Evolutionary conservation across 768 basidiomycete genomes (phyloP).

Genomic region (Serendipita sp.): DNA sequence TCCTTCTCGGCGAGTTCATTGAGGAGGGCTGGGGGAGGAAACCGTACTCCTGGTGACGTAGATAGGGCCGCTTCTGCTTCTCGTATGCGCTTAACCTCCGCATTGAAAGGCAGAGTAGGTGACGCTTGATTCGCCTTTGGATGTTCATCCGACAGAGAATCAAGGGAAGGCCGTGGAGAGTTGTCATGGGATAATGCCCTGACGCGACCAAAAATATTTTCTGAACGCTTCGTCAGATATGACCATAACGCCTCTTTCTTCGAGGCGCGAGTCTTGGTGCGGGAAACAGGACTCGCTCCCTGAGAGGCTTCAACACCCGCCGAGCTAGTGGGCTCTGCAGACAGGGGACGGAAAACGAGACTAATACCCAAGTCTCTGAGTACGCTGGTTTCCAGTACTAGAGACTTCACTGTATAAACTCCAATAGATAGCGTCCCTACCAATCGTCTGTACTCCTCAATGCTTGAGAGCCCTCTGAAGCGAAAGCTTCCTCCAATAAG

Average conservation of each 20-base stretch:
- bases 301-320: conserved; percentile 12
- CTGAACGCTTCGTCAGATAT: not conserved
- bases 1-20: conserved; percentile 37
- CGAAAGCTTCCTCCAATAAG: conserved; percentile 50
- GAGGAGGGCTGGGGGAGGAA: conserved; percentile 34
- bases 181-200: conserved; percentile 14
- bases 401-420: conserved; percentile 39
- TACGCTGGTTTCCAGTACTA: conserved; percentile 45
- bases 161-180: conserved; percentile 22
- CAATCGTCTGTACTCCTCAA: conserved; percentile 29
- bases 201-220: conserved; percentile 9
- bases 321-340: conserved; percentile 1
- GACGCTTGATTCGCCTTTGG: conserved; percentile 14
- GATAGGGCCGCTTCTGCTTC: conserved; percentile 29
- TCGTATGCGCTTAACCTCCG: conserved; percentile 28
- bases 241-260: not conserved
- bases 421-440: conserved; percentile 34
- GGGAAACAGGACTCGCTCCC: conserved; percentile 4
- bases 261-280: conserved; percentile 1
- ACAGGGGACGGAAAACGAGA: conserved; percentile 25
- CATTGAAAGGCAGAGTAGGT: conserved; percentile 21
- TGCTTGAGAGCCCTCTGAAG: conserved; percentile 31
- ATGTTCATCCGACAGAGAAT: conserved; percentile 24
- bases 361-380: conserved; percentile 35
- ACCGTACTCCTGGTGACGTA: conserved; percentile 34